Conservation (phyloP, 352 stramenopile genomes). For the Achlya hypogyna region DNA sequence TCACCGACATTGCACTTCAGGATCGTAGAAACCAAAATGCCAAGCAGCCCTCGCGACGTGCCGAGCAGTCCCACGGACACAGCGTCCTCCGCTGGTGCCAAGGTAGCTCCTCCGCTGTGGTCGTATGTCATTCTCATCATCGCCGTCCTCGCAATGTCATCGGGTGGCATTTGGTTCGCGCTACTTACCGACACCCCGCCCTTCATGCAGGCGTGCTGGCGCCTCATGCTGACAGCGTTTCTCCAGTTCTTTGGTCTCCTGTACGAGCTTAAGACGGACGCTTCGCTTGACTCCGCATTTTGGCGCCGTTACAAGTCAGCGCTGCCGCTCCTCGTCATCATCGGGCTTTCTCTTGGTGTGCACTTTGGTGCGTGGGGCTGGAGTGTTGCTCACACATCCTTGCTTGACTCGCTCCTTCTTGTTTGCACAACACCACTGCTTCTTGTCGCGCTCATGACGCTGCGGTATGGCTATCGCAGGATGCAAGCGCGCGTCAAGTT, state of each 20-base stretch:
- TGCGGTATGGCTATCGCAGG: neutral
- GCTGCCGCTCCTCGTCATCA: neutral
- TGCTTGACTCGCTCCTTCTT: conserved; percentile 13
- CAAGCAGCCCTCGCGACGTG: neutral
- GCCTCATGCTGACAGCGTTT: neutral
- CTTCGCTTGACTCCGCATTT: conserved; percentile 5
- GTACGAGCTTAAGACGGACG: conserved; percentile 9
- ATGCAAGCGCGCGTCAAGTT: neutral
- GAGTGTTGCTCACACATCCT: conserved; percentile 13
- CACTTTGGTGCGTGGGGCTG: conserved; percentile 17
- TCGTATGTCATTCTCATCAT: conserved; percentile 4
- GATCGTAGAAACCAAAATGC: neutral
- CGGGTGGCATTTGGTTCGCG: conserved; percentile 17
- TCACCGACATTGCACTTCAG: neutral
- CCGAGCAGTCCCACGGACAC: neutral
- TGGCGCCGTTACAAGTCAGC: neutral
- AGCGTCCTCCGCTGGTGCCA: neutral
- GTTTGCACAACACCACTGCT: conserved; percentile 5
- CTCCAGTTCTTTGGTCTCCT: conserved; percentile 10
- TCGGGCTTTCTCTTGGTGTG: neutral
- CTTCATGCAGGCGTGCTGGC: conserved; percentile 12
- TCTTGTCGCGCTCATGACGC: conserved; percentile 1
- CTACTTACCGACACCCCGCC: conserved; percentile 14
- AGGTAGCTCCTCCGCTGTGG: neutral
- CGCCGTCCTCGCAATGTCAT: conserved; percentile 17